Base-by-base conservation (phyloP, 495 filamentous ascomycete species). In the Rusavskia elegans region DNA sequence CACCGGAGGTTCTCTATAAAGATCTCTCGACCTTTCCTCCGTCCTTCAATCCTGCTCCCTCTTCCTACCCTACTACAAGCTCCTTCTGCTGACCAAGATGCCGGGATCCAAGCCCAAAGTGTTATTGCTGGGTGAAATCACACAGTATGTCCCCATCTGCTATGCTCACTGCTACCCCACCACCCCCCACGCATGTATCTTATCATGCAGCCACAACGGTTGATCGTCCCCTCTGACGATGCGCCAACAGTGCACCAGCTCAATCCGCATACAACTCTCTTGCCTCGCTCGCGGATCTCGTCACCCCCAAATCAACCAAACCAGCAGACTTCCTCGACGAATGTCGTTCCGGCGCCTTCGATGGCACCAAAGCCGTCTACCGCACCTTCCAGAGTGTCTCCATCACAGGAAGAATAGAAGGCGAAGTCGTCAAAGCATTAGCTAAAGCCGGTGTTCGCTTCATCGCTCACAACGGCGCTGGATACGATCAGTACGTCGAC, bases 271-370 rank as follows among this genome's bases (percentile, higher is more conserved):
- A 73, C 74, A 51, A 67, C 32, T 58, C 71, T 9, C 70, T 83
- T 30, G 64, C 68, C 37, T 61, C 69, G 32, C 52, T 79, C 42
- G 75, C 68, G 21, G 71, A 79, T 8, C 59, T 81, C 11, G 48
- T 79, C 21, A 61, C 53, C 0, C 67, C 77, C 9, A 61, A 60
- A 49, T 65, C 78, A 21, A 72, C 60, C n/a, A 83, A 70, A 61
- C 79, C 79, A 57, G 61, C 64, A 38, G 76, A 82, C 17, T 95
- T 97, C 64, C 64, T 94, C 30, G 59, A 79, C 45, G 85, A 94
- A 70, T 84, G 81, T 59, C 67, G 67, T 35, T 72, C 76, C 29
- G 87, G 86, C 23, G 72, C 76, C 20, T 74, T 92, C 49, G 74
- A 84, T 56, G 81, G 75, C 32, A 77, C 84, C 19, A 61, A 78